Evolutionary conservation across 805 yeast genomes (phyloP), one percentile per base, ranked within the genome.

Genomic region (Wickerhamomyces canadensis): DNA sequence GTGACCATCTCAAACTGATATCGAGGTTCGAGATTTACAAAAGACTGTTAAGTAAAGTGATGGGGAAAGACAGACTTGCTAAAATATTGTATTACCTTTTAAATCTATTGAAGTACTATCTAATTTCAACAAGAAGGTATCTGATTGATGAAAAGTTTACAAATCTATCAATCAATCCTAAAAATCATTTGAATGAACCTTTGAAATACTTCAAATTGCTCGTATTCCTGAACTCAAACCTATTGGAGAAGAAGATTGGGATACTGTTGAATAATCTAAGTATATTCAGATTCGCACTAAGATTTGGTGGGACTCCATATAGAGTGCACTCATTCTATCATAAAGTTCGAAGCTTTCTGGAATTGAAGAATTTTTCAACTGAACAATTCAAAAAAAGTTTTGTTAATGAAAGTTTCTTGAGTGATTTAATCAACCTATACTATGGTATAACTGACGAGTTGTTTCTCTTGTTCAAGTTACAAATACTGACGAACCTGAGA

Each of bases 1-100:
- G n/a, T n/a, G 19, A 27, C 17, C 31, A 38, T 34, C 24, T 18
- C 9, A 15, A 28, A 12, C 16, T 35, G 9, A 14, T 39, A n/a
- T 26, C 43, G 14, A 48, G 40, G 23, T 38, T 51, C 26, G 78
- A 72, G 33, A 62, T 80, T 6, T 60, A 78, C 35, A 68, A 78
- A 59, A 64, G 66, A 24, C 58, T 80, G 54, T 54, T 80, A 36
- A 72, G 72, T 35, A 69, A 70, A 33, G 54, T 82, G 19, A 69
- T 75, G 2, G 91, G 91, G 34, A 83, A 82, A 54, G 93, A 83
- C 51, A 80, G 80, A 51, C 41, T 80, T 43, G 83, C 84, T 18
- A 83, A 83, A 47, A 63, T 78, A 9, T 62, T 76, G 19, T 81
- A 78, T 49, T 80, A 80, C 52, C 54, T 72, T 0, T 54, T 83